Evolutionary conservation across 2,329 filamentous ascomycete genomes (phyloP).

Genomic region (Fusarium redolens): DNA sequence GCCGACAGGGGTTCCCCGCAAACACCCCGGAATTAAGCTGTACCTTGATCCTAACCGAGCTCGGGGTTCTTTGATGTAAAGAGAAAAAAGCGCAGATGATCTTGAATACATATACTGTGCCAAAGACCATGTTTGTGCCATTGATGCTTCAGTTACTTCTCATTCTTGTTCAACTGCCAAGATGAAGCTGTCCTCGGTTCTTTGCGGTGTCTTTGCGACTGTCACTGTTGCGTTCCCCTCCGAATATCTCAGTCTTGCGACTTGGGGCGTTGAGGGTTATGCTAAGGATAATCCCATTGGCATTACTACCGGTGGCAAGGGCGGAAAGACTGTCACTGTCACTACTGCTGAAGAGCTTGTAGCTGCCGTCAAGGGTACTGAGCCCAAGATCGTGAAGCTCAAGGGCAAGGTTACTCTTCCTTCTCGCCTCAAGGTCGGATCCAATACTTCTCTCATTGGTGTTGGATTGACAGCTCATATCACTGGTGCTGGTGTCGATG

Average conservation of each 20-base stretch:
- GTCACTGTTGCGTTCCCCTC: conserved; percentile 28
- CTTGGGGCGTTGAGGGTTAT: conserved; percentile 43
- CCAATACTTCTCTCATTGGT: conserved; percentile 58
- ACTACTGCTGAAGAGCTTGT: conserved; percentile 56
- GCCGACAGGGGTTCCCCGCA: conserved; percentile 36
- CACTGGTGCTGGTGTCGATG: conserved; percentile 50
- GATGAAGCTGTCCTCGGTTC: conserved; percentile 32
- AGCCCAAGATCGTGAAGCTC: conserved; percentile 57
- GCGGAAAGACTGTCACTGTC: conserved; percentile 61
- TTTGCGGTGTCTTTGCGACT: conserved; percentile 26
- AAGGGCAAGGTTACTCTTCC: conserved; percentile 49
- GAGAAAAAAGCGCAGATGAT: neutral
- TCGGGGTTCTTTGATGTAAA: neutral
- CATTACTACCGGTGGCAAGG: conserved; percentile 53
- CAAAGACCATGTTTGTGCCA: neutral
- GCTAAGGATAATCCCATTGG: conserved; percentile 53
- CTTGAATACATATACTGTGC: conserved; percentile 11
- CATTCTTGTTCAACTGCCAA: neutral
- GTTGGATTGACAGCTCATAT: conserved; percentile 51
- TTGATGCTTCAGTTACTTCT: neutral
- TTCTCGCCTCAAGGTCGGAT: conserved; percentile 56
- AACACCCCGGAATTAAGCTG: neutral
- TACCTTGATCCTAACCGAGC: conserved; percentile 1
- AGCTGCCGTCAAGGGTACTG: conserved; percentile 56
- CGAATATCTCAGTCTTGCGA: conserved; percentile 34